Conservation (phyloP, 257 asterid genomes). For the Sherardia arvensis region DNA sequence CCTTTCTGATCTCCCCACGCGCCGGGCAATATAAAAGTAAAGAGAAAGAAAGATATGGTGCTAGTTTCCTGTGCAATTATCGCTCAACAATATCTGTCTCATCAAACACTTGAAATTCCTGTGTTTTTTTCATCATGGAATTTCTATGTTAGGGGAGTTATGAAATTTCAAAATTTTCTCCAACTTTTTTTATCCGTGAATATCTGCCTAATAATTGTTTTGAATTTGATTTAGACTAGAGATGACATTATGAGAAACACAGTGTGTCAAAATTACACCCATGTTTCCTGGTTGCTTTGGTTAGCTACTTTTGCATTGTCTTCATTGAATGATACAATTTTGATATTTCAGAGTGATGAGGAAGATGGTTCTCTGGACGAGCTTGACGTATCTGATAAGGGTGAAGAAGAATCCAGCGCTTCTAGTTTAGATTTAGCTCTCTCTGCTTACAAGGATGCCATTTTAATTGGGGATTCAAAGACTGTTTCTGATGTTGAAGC, state of each 20-base stretch:
- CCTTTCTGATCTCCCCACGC: no score
- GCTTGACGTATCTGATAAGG: neutral
- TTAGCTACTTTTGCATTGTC: neutral
- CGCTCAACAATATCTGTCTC: neutral
- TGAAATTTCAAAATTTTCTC: neutral
- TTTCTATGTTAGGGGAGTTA: neutral
- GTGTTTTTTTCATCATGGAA: no score
- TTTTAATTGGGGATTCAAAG: neutral
- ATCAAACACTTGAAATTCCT: no score
- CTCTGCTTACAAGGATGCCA: constrained; percentile 1
- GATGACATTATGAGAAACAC: neutral
- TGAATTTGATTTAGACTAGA: neutral
- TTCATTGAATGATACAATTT: neutral
- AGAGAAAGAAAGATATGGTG: neutral
- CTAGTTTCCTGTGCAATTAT: neutral
- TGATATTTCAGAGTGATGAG: neutral
- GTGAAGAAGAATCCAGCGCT: neutral
- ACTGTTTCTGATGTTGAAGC: neutral
- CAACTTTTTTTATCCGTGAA: neutral
- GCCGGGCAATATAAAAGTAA: no score
- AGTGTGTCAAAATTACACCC: no score
- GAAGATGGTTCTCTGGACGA: neutral
- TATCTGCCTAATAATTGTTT: neutral
- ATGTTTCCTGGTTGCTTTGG: neutral
- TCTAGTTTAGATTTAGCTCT: neutral